phyloP scores from a whole-genome alignment of 2,329 filamentous ascomycete species.

The Dactylonectria estremocensis region DNA sequence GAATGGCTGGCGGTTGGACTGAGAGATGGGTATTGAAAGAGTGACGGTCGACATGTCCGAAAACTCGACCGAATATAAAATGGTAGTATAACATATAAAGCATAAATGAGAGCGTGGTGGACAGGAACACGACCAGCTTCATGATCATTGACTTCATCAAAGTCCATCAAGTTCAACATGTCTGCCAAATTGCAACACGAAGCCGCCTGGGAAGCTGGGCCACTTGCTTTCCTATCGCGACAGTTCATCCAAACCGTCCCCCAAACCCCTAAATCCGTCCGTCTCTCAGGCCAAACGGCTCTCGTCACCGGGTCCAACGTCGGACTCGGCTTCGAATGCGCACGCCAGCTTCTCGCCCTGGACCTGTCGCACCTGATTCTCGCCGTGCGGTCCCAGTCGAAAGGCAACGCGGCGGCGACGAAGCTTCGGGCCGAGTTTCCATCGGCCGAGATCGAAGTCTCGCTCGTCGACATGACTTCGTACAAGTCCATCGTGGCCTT shows the following conservation, averaged over 20 bases:
- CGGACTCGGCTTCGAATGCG: slow-evolving; percentile 64
- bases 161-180: slow-evolving; percentile 30
- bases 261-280: slow-evolving; percentile 39
- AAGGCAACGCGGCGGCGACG: slow-evolving; percentile 59
- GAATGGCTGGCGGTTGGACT: not conserved
- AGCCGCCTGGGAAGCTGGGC: slow-evolving; percentile 40
- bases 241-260: slow-evolving; percentile 45
- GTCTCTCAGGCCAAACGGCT: slow-evolving; percentile 57
- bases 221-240: slow-evolving; percentile 44
- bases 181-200: slow-evolving; percentile 39
- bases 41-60: slow-evolving; percentile 6
- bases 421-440: slow-evolving; percentile 45
- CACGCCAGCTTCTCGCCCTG: slow-evolving; percentile 58
- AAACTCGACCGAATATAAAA: slow-evolving; percentile 2
- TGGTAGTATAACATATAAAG: not conserved
- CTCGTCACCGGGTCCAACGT: slow-evolving; percentile 66
- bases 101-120: not conserved
- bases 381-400: slow-evolving; percentile 60
- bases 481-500: slow-evolving; percentile 64
- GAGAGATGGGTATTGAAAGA: not conserved
- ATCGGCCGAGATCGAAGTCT: slow-evolving; percentile 61
- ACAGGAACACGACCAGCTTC: not conserved
- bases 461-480: slow-evolving; percentile 62
- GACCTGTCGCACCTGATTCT: slow-evolving; percentile 62
- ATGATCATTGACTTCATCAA: not conserved